Evolutionary conservation across 139 green algal species (phyloP).

Genomic region (Ettlia oleoabundans): DNA sequence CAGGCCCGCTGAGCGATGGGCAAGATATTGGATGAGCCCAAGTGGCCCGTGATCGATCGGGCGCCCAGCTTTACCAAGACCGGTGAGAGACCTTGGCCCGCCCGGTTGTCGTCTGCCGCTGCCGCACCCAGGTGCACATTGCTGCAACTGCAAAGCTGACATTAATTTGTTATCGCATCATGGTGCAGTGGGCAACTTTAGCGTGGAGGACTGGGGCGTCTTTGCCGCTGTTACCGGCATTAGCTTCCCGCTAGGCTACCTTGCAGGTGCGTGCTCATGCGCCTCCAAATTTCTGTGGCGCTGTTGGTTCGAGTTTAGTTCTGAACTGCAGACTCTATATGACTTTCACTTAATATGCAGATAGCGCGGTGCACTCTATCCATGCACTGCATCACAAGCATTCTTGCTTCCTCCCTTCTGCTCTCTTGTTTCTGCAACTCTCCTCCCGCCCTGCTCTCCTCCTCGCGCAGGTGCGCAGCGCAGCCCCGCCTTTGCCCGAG

Average conservation of each 20-base stretch:
- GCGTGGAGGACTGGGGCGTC: constrained; percentile 18
- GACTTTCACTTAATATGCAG: not conserved
- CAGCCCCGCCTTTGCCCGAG: constrained; percentile 26
- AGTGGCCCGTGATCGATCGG: constrained; percentile 41
- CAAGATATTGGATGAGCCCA: constrained; percentile 42
- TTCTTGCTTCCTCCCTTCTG: not conserved
- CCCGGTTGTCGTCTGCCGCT: not conserved
- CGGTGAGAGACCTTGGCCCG: constrained; percentile 15
- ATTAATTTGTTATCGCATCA: not conserved
- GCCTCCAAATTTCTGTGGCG: not conserved
- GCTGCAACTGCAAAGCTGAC: not conserved
- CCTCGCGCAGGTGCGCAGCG: constrained; percentile 23
- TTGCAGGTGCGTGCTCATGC: constrained; percentile 15
- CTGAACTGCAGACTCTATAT: no score
- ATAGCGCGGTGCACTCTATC: not conserved
- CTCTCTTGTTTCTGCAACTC: not conserved
- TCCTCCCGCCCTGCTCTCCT: not conserved
- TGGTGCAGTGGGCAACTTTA: constrained; percentile 44
- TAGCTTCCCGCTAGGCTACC: constrained; percentile 32
- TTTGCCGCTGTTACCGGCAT: not conserved
- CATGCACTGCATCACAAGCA: no score
- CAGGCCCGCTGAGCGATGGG: not conserved
- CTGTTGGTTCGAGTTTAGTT: no score
- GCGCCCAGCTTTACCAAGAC: constrained; percentile 37
- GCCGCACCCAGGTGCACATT: not conserved